These are phyloP conservation scores for Fusarium tricinctum DNA, from an alignment of 2,329 filamentous ascomycete genomes.

Conservation along the genomic window DNA sequence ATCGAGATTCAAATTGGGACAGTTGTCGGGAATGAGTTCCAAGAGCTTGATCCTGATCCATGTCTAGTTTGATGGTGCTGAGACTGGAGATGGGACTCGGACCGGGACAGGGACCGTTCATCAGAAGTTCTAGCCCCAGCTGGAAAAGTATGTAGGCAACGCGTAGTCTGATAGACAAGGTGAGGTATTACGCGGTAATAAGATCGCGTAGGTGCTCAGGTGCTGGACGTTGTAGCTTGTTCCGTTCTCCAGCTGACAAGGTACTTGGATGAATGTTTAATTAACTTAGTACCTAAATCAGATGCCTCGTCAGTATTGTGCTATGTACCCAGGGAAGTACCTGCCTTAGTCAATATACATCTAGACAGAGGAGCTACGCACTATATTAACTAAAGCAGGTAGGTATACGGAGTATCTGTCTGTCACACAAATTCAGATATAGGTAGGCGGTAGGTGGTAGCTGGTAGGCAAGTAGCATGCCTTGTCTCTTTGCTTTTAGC, in stretches of 20 bases:
- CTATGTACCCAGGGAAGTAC: too few species aligned
- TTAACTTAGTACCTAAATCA: not conserved
- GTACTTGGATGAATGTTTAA: not conserved
- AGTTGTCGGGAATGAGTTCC: constrained; percentile 25
- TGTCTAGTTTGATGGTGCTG: not conserved
- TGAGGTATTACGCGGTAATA: constrained; percentile 20
- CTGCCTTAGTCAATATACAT: too few species aligned
- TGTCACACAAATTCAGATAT: constrained; percentile 30
- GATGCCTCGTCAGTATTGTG: too few species aligned
- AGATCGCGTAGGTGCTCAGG: constrained; percentile 1
- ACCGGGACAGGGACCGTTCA: not conserved
- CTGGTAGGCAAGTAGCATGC: too few species aligned
- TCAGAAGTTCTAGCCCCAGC: not conserved
- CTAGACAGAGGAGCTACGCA: not conserved
- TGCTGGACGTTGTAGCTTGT: constrained; percentile 10
- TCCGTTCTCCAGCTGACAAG: constrained; percentile 8
- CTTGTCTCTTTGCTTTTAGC: constrained; percentile 27
- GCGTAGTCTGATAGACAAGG: not conserved
- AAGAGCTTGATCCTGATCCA: constrained; percentile 28
- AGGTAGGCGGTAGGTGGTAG: not conserved
- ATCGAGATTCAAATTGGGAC: constrained; percentile 28
- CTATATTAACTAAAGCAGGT: not conserved
- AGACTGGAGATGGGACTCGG: too few species aligned
- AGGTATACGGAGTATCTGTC: constrained; percentile 7
- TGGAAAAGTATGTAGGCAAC: not conserved